Evolutionary conservation across 2,329 filamentous ascomycete species (phyloP).

Genomic region (Curvularia spicifera): DNA sequence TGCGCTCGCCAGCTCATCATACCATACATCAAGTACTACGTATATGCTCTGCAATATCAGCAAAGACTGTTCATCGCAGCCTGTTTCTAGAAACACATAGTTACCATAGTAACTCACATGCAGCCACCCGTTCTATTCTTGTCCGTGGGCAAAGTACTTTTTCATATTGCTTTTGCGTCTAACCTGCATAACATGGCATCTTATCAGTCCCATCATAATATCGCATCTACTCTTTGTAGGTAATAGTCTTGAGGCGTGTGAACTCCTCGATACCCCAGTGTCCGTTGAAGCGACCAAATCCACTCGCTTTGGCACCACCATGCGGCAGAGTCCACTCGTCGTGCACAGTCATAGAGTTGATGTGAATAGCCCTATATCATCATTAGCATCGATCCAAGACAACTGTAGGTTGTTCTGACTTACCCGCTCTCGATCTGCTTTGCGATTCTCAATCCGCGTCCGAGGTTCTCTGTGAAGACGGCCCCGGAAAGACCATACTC

Average conservation of each 20-base stretch:
- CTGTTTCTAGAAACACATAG: neutral
- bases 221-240: conserved; percentile 43
- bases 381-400: neutral
- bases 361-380: conserved; percentile 53
- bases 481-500: conserved; percentile 76
- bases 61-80: neutral
- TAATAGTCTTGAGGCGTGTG: conserved; percentile 52
- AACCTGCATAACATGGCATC: too few species aligned
- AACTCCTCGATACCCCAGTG: conserved; percentile 57
- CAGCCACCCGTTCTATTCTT: neutral
- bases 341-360: conserved; percentile 60
- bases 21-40: neutral
- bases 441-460: conserved; percentile 52
- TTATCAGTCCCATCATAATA: neutral
- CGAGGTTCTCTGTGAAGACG: conserved; percentile 74
- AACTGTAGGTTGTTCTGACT: conserved; percentile 18
- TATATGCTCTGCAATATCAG: neutral
- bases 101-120: neutral
- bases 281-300: conserved; percentile 57
- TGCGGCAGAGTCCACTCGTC: conserved; percentile 58
- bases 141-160: neutral
- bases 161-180: neutral
- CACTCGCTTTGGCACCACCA: conserved; percentile 58
- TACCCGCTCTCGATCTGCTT: conserved; percentile 64
- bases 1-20: neutral